Conservation (phyloP, 1,139 yeast species). For the Taphrina deformans region DNA sequence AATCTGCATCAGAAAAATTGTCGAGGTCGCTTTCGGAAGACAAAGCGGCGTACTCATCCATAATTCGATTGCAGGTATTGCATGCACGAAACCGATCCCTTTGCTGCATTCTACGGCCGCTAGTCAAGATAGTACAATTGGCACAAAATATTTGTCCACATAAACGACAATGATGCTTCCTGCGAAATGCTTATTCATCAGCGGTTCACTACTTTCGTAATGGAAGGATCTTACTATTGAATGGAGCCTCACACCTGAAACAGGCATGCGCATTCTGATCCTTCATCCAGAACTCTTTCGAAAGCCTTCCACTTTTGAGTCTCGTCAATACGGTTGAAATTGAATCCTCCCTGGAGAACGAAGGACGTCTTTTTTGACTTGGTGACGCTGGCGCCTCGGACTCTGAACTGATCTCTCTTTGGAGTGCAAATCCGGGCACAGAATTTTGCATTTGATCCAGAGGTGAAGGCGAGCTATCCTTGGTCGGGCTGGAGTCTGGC, state of each 20-base stretch:
- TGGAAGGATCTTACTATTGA: conserved; percentile 44
- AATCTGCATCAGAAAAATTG: not conserved
- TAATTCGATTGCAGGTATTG: conserved; percentile 66
- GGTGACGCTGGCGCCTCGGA: conserved; percentile 25
- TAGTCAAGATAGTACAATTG: conserved; percentile 74
- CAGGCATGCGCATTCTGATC: conserved; percentile 84
- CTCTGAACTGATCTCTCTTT: conserved; percentile 26
- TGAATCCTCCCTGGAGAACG: conserved; percentile 25
- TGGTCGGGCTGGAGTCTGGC: conserved; percentile 15
- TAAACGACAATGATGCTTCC: conserved; percentile 92
- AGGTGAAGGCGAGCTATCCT: not conserved
- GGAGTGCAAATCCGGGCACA: conserved; percentile 24
- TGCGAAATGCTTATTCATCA: conserved; percentile 59
- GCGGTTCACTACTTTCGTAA: too few species aligned
- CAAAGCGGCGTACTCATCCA: conserved; percentile 51
- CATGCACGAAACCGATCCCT: conserved; percentile 78
- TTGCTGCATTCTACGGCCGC: conserved; percentile 70
- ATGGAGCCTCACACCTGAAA: conserved; percentile 69
- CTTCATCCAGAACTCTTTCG: conserved; percentile 83
- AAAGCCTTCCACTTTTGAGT: conserved; percentile 39
- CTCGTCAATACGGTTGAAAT: conserved; percentile 28
- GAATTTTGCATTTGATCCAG: not conserved
- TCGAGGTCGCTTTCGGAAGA: conserved; percentile 8
- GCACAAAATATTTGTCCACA: conserved; percentile 96
- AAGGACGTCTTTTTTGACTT: conserved; percentile 10